These are phyloP conservation scores for Trichocladium uniseriatum DNA, from an alignment of 495 filamentous ascomycete genomes.

Conservation along the genomic window DNA sequence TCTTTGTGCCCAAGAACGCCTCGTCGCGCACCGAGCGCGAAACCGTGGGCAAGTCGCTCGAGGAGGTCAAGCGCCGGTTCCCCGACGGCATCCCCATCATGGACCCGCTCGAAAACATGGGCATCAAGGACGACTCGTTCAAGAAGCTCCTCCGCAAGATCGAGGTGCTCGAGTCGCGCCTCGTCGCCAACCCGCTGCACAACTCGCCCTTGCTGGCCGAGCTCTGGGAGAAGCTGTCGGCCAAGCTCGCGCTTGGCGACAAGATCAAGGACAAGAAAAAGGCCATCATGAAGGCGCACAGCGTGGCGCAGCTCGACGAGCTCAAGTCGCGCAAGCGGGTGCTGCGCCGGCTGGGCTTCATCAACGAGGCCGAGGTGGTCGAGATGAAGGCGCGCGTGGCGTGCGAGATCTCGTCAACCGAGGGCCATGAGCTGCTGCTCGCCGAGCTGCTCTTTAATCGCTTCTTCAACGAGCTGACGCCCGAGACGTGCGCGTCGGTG, in stretches of 20 bases:
- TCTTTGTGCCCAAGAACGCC: constrained; percentile 72
- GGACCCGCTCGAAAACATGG: constrained; percentile 93
- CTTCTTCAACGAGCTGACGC: constrained; percentile 91
- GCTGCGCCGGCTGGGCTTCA: constrained; percentile 89
- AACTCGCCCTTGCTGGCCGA: constrained; percentile 72
- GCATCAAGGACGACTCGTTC: constrained; percentile 81
- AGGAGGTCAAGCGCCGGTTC: constrained; percentile 74
- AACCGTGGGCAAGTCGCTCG: constrained; percentile 49
- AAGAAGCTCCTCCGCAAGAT: constrained; percentile 93
- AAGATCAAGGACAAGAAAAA: constrained; percentile 84
- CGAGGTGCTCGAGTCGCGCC: constrained; percentile 84
- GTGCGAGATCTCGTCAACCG: constrained; percentile 88
- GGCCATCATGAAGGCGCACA: constrained; percentile 70
- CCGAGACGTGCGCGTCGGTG: constrained; percentile 74
- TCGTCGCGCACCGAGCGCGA: constrained; percentile 52
- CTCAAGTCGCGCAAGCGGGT: constrained; percentile 93
- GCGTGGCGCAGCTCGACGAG: constrained; percentile 87
- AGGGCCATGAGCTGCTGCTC: constrained; percentile 76
- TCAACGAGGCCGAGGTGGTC: constrained; percentile 88
- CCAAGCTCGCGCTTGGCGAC: constrained; percentile 63
- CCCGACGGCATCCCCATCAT: constrained; percentile 83
- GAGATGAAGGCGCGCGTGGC: constrained; percentile 92
- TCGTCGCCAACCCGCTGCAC: constrained; percentile 83
- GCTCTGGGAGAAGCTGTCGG: constrained; percentile 73
- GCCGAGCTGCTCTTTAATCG: constrained; percentile 91